phyloP scores from a whole-genome alignment of 108 stramenopile species.

The Fistulifera pelliculosa region DNA sequence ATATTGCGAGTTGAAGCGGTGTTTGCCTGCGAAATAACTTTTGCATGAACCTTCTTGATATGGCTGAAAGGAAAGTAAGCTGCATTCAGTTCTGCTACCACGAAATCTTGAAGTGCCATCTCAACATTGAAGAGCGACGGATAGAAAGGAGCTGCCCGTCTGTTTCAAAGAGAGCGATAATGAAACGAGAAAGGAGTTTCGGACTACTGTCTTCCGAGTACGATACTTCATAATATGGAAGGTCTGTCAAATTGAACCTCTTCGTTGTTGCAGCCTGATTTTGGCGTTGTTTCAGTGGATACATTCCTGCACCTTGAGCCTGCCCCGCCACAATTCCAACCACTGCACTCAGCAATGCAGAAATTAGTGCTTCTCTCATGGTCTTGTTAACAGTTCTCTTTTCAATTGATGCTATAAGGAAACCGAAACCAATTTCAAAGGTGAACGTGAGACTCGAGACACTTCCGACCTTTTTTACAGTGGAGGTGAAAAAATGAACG shows the following conservation, averaged over 20 bases:
- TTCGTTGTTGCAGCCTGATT: slow-evolving; percentile 1
- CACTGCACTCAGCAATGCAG: too few relatives aligned
- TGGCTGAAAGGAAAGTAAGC: slow-evolving; percentile 5
- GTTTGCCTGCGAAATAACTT: slow-evolving; percentile 5
- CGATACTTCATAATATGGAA: slow-evolving; percentile 18
- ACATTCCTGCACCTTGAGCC: not conserved
- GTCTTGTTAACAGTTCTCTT: not conserved
- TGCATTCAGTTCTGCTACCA: slow-evolving; percentile 27
- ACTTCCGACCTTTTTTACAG: not conserved
- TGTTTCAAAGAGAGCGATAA: slow-evolving; percentile 32
- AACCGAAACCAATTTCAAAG: not conserved
- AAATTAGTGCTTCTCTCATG: not conserved
- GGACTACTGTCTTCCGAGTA: slow-evolving; percentile 33
- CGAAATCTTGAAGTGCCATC: slow-evolving; percentile 30
- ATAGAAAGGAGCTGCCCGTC: slow-evolving; percentile 16
- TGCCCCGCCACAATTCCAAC: not conserved
- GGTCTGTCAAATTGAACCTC: not conserved
- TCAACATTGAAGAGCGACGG: slow-evolving; percentile 14
- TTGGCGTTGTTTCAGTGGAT: slow-evolving; percentile 9
- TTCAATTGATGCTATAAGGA: not conserved
- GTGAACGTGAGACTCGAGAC: not conserved
- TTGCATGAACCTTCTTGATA: slow-evolving; percentile 16
- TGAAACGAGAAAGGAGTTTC: slow-evolving; percentile 20
- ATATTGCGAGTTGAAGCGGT: not conserved
- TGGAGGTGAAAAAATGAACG: not conserved